These are phyloP conservation scores for Tilletia setariae DNA, from an alignment of 1,284 basidiomycete species.

Conservation along the genomic window DNA sequence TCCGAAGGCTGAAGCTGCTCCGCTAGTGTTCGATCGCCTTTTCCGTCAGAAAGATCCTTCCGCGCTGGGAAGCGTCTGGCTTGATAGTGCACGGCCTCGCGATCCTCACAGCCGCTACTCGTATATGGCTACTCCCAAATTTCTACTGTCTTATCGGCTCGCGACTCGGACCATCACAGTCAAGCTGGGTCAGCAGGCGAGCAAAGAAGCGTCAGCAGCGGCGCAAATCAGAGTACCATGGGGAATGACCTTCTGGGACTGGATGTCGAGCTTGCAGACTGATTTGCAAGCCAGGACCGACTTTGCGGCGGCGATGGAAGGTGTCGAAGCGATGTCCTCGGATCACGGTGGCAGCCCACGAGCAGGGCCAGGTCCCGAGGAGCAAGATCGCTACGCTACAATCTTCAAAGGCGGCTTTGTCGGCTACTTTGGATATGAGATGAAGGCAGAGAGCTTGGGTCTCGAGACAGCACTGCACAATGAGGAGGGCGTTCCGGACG, in stretches of 20 bases:
- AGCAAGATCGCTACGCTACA: constrained; percentile 24
- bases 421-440: constrained; percentile 62
- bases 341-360: neutral
- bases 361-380: neutral
- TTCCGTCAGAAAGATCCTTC: constrained; percentile 35
- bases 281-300: constrained; percentile 21
- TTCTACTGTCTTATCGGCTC: constrained; percentile 35
- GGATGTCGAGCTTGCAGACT: constrained; percentile 36
- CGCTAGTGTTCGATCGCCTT: constrained; percentile 56
- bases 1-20: constrained; percentile 27
- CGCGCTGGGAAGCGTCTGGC: constrained; percentile 58
- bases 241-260: constrained; percentile 37
- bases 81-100: constrained; percentile 56
- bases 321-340: constrained; percentile 13
- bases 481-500: constrained; percentile 34
- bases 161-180: neutral
- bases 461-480: constrained; percentile 37
- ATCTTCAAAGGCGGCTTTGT: constrained; percentile 59
- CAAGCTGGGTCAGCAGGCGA: neutral
- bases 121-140: constrained; percentile 45
- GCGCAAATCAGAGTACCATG: neutral
- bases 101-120: constrained; percentile 37
- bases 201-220: neutral
- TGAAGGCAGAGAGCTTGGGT: constrained; percentile 59
- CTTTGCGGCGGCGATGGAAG: neutral